Base-by-base conservation (phyloP, 371 early-diverging fungal species). In the Chytridium lagenaria region DNA sequence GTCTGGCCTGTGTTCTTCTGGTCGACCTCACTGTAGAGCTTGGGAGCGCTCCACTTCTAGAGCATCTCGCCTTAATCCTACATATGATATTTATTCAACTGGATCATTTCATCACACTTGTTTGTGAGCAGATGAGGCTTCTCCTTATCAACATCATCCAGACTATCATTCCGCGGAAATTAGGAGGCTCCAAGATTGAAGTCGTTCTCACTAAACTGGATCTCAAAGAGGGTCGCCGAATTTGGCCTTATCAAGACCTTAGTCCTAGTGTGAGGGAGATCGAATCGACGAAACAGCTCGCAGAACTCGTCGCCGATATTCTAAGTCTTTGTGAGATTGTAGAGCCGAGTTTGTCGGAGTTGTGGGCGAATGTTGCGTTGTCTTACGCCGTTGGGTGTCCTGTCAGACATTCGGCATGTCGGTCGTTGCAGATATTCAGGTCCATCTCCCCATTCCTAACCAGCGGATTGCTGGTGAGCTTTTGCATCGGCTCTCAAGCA, bases 381-480 rank as follows among this genome's bases (percentile, higher is more conserved):
- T 86, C 89, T 59, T 96, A 95, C 95, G 96, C 94, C 0, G 94
- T 95, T 23, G 87, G 88, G 23, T 96, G 96, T 73, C 92, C 96
- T 2, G 94, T 95, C 3, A 90, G 95, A 0, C 93, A 95, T 71
- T 87, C 94, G 26, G 98, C 97, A 0, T 92, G 93, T 52, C 87
- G 95, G 15, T 94, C 95, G 0, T 90, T 96, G 70, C 95, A 95
- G 71, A 89, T 94, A 64, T 94, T 94, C 74, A 89, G 95, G 16
- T 88, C 87, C 0, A 72, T 97, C 30, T 88, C 87, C 81, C 96
- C 10, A 81, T 85, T 0, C 90, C 93, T 50, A 92, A 90, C 55
- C 90, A 90, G 52, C 85, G 87, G 66, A 94, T 94, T 91, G 77
- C 95, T 30, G 90, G 93, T 0, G 94, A 94, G 44, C 87, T 96